Conservation (phyloP, 495 filamentous ascomycete genomes). For the Cudoniella acicularis region DNA sequence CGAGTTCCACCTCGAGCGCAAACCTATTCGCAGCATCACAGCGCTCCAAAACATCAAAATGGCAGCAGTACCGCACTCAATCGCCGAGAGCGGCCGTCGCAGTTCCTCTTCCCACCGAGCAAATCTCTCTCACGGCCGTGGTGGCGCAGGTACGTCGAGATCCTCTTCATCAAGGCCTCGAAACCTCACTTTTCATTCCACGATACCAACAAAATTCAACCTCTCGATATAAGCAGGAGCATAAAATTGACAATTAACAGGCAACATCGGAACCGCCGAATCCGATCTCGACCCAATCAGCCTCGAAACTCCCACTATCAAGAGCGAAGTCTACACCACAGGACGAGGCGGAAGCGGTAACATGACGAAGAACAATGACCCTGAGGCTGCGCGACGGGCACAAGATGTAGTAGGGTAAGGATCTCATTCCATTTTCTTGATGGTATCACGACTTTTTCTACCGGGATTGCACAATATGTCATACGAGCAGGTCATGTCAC, state of each 20-base stretch:
- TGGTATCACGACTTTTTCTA: neutral
- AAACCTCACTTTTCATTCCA: neutral
- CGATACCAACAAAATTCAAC: neutral
- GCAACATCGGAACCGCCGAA: slow-evolving; percentile 66
- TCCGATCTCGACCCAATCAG: slow-evolving; percentile 49
- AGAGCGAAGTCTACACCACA: slow-evolving; percentile 77
- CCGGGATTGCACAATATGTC: neutral
- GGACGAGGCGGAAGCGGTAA: slow-evolving; percentile 64
- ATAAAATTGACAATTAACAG: slow-evolving; percentile 32
- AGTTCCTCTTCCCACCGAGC: slow-evolving; percentile 3
- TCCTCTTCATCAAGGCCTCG: neutral
- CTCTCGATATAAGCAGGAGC: neutral
- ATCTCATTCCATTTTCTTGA: neutral
- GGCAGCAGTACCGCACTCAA: neutral
- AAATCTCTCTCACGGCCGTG: slow-evolving; percentile 8
- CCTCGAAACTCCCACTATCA: slow-evolving; percentile 78
- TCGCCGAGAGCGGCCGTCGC: neutral
- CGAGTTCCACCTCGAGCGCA: no score
- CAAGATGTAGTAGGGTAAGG: slow-evolving; percentile 75
- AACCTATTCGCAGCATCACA: neutral
- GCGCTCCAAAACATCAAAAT: neutral
- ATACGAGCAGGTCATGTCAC: neutral
- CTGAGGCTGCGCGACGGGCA: slow-evolving; percentile 64
- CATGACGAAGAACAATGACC: slow-evolving; percentile 66
- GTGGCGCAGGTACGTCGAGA: slow-evolving; percentile 5